Conservation (phyloP, 306 rosid species). For the Cotoneaster glaucophyllus region DNA sequence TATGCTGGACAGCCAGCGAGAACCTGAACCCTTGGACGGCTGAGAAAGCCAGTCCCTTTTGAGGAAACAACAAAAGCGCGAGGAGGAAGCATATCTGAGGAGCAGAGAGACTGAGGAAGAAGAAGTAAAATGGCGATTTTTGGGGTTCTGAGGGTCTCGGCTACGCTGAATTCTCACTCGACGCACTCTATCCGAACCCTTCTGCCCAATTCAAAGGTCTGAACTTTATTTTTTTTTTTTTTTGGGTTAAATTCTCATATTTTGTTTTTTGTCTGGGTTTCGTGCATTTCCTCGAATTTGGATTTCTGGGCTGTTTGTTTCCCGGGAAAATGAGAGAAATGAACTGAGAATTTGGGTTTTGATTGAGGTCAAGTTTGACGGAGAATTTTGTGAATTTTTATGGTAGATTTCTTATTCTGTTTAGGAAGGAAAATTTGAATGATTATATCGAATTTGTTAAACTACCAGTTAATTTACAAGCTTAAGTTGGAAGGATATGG, state of each 20-base stretch:
- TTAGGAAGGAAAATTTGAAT: not conserved
- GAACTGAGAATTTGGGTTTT: conserved; percentile 6
- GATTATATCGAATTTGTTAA: not conserved
- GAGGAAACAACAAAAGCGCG: not conserved
- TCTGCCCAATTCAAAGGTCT: conserved; percentile 58
- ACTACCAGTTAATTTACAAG: not conserved
- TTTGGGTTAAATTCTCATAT: not conserved
- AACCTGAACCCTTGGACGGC: not conserved
- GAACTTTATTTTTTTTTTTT: not conserved
- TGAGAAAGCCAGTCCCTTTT: not conserved
- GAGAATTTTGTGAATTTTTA: not conserved
- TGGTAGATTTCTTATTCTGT: not conserved
- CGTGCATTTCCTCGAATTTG: not conserved
- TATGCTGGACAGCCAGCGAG: not conserved
- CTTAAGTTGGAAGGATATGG: not conserved
- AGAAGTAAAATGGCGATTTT: conserved; percentile 49
- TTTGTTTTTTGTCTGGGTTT: conserved; percentile 10
- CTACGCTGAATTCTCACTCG: conserved; percentile 53
- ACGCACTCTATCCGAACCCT: conserved; percentile 40
- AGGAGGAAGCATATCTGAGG: not conserved
- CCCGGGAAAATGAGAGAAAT: not conserved
- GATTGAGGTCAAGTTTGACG: not conserved
- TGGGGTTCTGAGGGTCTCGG: conserved; percentile 69
- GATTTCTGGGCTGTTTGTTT: not conserved
- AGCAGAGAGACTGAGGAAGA: not conserved